Base-by-base conservation (phyloP, 257 asterid species). In the Solanum chmielewskii region DNA sequence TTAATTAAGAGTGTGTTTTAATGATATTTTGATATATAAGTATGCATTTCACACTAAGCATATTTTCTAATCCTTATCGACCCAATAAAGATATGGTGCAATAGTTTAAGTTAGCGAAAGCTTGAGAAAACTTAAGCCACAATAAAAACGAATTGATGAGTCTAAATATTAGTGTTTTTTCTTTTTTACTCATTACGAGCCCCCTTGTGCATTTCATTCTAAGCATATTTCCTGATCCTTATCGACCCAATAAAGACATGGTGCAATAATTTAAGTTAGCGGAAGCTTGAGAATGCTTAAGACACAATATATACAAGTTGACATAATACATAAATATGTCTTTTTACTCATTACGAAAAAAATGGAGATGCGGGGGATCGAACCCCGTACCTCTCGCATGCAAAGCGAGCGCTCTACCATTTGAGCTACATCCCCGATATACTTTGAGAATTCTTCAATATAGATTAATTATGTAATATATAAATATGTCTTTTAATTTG, bases 361-460 rank as follows among this genome's bases (percentile, higher is more conserved):
- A 14, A 23, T 93, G 97, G 96, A 92, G 94, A 92, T 93, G 98
- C 93, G 88, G 93, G 95, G 95, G 91, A 90, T 94, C 94, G 91
- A 95, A 94, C 95, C 96, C 98, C 93, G 97, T 97, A 94, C 98
- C 98, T 97, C 99, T 94, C 97, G 96, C 98, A 94, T 94, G 98
- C 98, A 93, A 95, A 95, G 98, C 95, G 94, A 93, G 99, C 96
- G 95, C 98, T 95, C 98, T 95, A 95, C 98, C 98, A 93, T 95
- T 93, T 96, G 98, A 95, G 98, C 98, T 92, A 94, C 98, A 96
- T 60, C 68, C 39, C 39, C 39, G 6, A 37, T 37, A 37, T 37
- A 1, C 0, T 1, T 0, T 37, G 39, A 1, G 1, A 37, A 35
- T 4, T 35, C 0, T 56, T 56, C n/a, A 56, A 56, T 56, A 18